A percentile compares a stretch with the other conserved stretches of the same genome.
Conservation (phyloP, 805 yeast genomes). For the Candida qinlingensis region DNA sequence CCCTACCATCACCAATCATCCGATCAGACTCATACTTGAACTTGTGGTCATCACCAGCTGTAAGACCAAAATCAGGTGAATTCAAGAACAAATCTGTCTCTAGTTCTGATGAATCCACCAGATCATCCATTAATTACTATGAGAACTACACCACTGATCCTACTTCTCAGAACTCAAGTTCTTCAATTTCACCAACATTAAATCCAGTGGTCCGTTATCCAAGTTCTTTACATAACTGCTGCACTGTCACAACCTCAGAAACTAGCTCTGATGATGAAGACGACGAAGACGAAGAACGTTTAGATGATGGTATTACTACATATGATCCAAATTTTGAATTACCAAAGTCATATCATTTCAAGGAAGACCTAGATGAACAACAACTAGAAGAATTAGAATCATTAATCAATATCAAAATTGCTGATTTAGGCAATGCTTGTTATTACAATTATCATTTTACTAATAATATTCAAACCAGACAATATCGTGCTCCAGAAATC, state of each 20-base stretch:
- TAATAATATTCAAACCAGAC: constrained; percentile 64
- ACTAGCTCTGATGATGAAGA: constrained; percentile 12
- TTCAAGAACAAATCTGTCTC: neutral
- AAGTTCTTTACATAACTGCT: constrained; percentile 4
- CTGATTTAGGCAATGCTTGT: constrained; percentile 69
- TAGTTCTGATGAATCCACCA: constrained; percentile 5
- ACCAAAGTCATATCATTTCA: constrained; percentile 3
- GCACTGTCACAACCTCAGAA: constrained; percentile 14
- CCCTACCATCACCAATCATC: constrained; percentile 40
- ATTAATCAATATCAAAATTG: constrained; percentile 41
- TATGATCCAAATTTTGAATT: neutral
- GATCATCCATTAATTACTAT: constrained; percentile 16
- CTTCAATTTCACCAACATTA: constrained; percentile 12
- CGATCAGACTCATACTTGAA: constrained; percentile 12
- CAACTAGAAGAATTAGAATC: constrained; percentile 11
- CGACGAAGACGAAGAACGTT: constrained; percentile 8
- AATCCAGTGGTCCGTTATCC: constrained; percentile 4
- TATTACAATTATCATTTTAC: constrained; percentile 60
- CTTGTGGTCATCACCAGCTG: neutral
- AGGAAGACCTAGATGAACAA: constrained; percentile 1
- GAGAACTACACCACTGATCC: constrained; percentile 8
- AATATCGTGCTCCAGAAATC: constrained; percentile 62
- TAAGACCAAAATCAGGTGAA: neutral
- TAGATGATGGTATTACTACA: neutral
- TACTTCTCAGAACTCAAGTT: neutral